Base-by-base conservation (phyloP, 2,329 filamentous ascomycete species). In the Zymoseptoria crescenta region DNA sequence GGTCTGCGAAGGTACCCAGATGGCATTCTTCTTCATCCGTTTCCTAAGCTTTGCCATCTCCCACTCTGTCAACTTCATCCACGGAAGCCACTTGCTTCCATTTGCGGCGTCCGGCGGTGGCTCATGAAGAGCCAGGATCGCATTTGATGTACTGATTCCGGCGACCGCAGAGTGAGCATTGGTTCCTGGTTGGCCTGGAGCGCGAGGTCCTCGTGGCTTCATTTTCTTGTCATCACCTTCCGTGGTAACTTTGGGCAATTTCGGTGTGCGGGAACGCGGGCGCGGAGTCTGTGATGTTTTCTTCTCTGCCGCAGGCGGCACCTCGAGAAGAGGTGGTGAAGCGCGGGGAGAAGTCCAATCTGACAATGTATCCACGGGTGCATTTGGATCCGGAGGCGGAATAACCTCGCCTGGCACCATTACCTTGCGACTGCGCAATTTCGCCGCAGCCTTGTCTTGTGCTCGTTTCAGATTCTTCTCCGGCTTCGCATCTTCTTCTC, bases 21-120 rank as follows among this genome's bases (percentile, higher is more conserved):
- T 86, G 0, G 89, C 87, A 69, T 94, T 94, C 79, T 94, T 94
- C 81, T 94, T 94, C 89, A 94, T 94, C 19, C 87, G 82, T 75
- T 94, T 94, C 61, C 89, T 80, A 7, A 94, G 79, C 63, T 85
- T 83, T 4, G 83, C 84, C 83, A 87, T 85, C 67, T 87, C 84
- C 75, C 81, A 87, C 64, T 86, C 84, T 2, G 84, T 87, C 62
- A 87, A 73, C 59, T 83, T 82, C 66, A 83, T 76, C 84, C 84
- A 87, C 1, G 84, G 84, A 61, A 80, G 74, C 73, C 81, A 81
- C 67, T 81, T 80, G 72, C 83, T 85, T 52, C 84, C 84, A 24
- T 81, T 77, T 56, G 76, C 75, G 7, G 84, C 83, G 69, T 85
- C 81, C 20, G 79, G 73, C 13, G 84, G 84, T 8, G 84, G 84